These are phyloP conservation scores for Globisporangium megalacanthum DNA, from an alignment of 352 stramenopile species.

Conservation along the genomic window DNA sequence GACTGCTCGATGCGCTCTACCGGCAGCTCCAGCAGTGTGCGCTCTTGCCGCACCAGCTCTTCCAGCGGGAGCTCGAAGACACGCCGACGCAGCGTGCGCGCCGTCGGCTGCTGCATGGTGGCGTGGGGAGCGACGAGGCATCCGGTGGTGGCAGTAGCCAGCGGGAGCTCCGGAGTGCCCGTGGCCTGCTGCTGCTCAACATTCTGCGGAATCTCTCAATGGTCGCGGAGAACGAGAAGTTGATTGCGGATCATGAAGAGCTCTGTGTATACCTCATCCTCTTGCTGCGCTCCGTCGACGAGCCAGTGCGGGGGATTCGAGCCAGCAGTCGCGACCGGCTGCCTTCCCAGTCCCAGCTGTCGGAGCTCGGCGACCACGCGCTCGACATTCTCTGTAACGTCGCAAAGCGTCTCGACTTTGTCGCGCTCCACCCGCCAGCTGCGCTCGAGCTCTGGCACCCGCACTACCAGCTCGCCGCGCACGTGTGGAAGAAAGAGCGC, in stretches of 20 bases:
- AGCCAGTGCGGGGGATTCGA: conserved; percentile 14
- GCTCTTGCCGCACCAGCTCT: conserved; percentile 31
- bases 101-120: conserved; percentile 41
- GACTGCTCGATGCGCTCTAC: conserved; percentile 70
- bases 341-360: no score
- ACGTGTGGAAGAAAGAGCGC: conserved; percentile 58
- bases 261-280: conserved; percentile 60
- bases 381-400: conserved; percentile 73
- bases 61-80: conserved; percentile 11
- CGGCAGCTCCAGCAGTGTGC: conserved; percentile 54
- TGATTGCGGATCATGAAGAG: conserved; percentile 59
- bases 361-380: conserved; percentile 61
- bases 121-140: conserved; percentile 17
- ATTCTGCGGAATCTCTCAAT: conserved; percentile 77
- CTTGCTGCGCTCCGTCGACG: conserved; percentile 33
- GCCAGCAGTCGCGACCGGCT: no score
- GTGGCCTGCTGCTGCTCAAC: conserved; percentile 57
- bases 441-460: conserved; percentile 54
- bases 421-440: conserved; percentile 46
- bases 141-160: conserved; percentile 10
- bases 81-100: conserved; percentile 13
- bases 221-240: conserved; percentile 62
- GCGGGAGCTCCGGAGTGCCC: conserved; percentile 50
- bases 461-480: conserved; percentile 48
- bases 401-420: conserved; percentile 66